phyloP scores from a whole-genome alignment of 371 early-diverging fungal genomes.

The Saksenaea vasiformis region DNA sequence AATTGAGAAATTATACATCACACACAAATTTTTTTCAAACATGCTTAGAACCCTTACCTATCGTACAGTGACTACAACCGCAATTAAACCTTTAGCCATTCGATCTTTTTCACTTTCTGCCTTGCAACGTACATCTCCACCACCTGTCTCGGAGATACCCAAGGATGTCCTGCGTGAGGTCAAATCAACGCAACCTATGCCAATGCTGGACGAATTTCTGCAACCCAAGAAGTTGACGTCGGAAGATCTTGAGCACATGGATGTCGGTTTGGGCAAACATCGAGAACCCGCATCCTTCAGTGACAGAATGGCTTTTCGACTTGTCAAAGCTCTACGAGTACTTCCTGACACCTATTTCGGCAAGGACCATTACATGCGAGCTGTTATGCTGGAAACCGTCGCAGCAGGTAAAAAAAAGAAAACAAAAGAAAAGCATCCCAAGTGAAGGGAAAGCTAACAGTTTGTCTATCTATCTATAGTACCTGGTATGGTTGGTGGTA shows the following conservation, averaged over 20 bases:
- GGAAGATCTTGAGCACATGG: constrained; percentile 62
- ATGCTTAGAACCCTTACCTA: not conserved
- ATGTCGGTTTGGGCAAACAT: constrained; percentile 65
- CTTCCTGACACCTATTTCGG: constrained; percentile 82
- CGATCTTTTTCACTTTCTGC: not conserved
- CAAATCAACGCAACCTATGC: constrained; percentile 54
- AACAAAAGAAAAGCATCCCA: no score
- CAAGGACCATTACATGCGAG: constrained; percentile 79
- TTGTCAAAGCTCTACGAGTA: constrained; percentile 70
- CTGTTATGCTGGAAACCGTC: constrained; percentile 86
- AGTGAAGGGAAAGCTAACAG: no score
- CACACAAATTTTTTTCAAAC: not conserved
- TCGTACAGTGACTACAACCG: not conserved
- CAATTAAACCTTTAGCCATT: not conserved
- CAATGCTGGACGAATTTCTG: constrained; percentile 74
- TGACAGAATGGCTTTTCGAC: constrained; percentile 69
- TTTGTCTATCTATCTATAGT: constrained; percentile 41
- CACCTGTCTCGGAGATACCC: constrained; percentile 20
- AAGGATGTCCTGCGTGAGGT: constrained; percentile 43
- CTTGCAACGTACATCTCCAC: not conserved
- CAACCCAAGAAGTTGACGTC: constrained; percentile 51
- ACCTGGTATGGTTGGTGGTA: constrained; percentile 92
- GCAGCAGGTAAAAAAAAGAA: constrained; percentile 57
- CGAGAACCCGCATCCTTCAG: constrained; percentile 56
- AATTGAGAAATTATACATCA: not conserved